phyloP scores from a whole-genome alignment of 2,329 filamentous ascomycete genomes.

The Beauveria brongniartii region DNA sequence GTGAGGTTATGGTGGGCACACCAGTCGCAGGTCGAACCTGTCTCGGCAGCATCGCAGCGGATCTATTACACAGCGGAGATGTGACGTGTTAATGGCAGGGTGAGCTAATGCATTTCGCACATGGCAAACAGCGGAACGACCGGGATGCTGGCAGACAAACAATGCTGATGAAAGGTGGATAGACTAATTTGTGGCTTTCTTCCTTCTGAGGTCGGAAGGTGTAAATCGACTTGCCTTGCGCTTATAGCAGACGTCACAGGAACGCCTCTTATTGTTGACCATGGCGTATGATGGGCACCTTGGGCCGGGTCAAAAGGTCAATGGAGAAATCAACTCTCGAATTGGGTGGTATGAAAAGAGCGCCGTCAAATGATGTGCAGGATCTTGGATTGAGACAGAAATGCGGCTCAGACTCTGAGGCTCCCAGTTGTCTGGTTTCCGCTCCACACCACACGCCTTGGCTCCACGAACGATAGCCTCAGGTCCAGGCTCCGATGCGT shows the following conservation, averaged over 20 bases:
- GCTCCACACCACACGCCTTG: not conserved
- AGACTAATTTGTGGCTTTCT: not conserved
- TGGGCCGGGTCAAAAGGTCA: too few species aligned
- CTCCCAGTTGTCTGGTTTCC: not conserved
- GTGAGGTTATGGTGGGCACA: slow-evolving; percentile 38
- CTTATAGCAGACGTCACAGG: slow-evolving; percentile 42
- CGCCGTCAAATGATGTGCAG: not conserved
- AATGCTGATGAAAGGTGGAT: not conserved
- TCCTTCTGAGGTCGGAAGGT: not conserved
- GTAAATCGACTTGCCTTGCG: slow-evolving; percentile 32
- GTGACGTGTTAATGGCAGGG: slow-evolving; percentile 9
- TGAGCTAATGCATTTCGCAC: not conserved
- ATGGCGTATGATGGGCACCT: not conserved
- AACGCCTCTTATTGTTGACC: slow-evolving; percentile 17
- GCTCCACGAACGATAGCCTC: not conserved
- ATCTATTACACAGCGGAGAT: slow-evolving; percentile 27
- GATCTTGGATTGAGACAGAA: not conserved
- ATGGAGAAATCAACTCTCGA: not conserved
- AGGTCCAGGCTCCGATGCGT: not conserved
- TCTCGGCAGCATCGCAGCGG: slow-evolving; percentile 37
- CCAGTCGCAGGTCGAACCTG: slow-evolving; percentile 36
- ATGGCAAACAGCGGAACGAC: not conserved
- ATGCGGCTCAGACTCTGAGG: not conserved
- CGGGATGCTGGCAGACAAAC: not conserved
- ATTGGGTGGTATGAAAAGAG: not conserved